Conservation (phyloP, 2,329 filamentous ascomycete species). For the Eutypa lata region DNA sequence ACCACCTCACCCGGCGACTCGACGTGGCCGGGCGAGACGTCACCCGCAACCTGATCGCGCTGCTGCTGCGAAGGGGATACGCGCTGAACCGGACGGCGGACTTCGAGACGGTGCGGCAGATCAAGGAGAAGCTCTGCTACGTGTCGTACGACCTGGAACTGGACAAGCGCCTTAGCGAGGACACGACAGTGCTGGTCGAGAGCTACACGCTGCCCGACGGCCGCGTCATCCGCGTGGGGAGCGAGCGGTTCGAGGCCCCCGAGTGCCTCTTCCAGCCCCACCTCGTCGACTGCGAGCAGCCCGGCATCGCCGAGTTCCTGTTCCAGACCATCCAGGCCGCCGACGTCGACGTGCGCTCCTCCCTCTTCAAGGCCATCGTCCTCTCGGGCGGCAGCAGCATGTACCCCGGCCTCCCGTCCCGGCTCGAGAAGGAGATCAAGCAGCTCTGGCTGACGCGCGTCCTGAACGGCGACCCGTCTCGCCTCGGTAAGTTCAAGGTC, state of each 20-base stretch:
- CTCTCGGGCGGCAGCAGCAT: slow-evolving; percentile 96
- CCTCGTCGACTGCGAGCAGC: slow-evolving; percentile 94
- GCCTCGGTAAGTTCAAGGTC: slow-evolving; percentile 98
- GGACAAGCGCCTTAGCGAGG: slow-evolving; percentile 92
- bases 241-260: slow-evolving; percentile 95
- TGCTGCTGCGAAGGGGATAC: slow-evolving; percentile 90
- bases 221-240: slow-evolving; percentile 91
- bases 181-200: slow-evolving; percentile 95
- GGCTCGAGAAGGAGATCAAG: slow-evolving; percentile 97
- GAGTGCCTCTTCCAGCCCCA: slow-evolving; percentile 99
- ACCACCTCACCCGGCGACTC: slow-evolving; percentile 89
- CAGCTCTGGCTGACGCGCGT: slow-evolving; percentile 96
- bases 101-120: slow-evolving; percentile 97
- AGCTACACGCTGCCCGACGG: slow-evolving; percentile 97
- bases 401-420: slow-evolving; percentile 93
- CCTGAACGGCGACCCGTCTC: slow-evolving; percentile 85
- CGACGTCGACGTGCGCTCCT: slow-evolving; percentile 90
- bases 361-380: slow-evolving; percentile 95
- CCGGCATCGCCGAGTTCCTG: slow-evolving; percentile 92
- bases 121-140: slow-evolving; percentile 99
- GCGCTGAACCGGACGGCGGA: slow-evolving; percentile 97
- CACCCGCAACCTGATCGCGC: slow-evolving; percentile 94
- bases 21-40: slow-evolving; percentile 97
- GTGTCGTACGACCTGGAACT: slow-evolving; percentile 97
- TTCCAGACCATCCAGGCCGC: slow-evolving; percentile 98